These are phyloP conservation scores for Sporothrix variecibatus DNA, from an alignment of 2,329 filamentous ascomycete genomes.

Conservation along the genomic window DNA sequence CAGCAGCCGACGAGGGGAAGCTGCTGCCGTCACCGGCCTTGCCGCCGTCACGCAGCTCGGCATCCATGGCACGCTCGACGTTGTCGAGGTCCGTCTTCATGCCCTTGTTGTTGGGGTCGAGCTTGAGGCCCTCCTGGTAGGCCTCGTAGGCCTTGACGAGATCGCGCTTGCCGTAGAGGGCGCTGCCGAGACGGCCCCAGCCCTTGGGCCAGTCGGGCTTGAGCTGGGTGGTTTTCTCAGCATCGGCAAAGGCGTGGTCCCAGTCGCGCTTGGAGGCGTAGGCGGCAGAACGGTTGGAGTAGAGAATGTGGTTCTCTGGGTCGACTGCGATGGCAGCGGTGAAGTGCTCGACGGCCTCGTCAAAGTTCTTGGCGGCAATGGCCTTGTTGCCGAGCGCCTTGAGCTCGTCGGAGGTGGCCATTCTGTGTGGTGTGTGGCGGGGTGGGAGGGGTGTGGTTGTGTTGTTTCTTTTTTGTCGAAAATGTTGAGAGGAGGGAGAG, in stretches of 20 bases:
- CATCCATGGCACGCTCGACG: slow-evolving; percentile 85
- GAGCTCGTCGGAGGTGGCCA: slow-evolving; percentile 72
- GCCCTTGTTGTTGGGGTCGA: slow-evolving; percentile 88
- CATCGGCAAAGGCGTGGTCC: slow-evolving; percentile 81
- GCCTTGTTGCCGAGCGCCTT: slow-evolving; percentile 99
- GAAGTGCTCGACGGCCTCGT: slow-evolving; percentile 92
- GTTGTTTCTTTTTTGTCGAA: too few species aligned
- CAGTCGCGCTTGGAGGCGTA: slow-evolving; percentile 90
- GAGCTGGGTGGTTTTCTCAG: slow-evolving; percentile 87
- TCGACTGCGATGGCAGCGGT: slow-evolving; percentile 88
- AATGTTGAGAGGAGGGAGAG: not conserved
- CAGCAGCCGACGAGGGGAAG: slow-evolving; percentile 22
- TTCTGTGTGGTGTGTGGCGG: slow-evolving; percentile 34
- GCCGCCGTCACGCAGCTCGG: slow-evolving; percentile 48
- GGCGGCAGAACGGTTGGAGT: slow-evolving; percentile 90
- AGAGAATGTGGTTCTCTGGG: slow-evolving; percentile 90
- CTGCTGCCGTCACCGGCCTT: slow-evolving; percentile 63
- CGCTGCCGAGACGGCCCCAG: slow-evolving; percentile 90
- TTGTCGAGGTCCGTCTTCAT: slow-evolving; percentile 84
- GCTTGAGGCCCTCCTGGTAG: slow-evolving; percentile 91
- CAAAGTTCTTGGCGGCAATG: slow-evolving; percentile 95
- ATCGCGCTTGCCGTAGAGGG: slow-evolving; percentile 84
- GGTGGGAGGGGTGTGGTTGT: not conserved
- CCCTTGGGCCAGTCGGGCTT: slow-evolving; percentile 99
- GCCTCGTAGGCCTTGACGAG: slow-evolving; percentile 83